Evolutionary conservation across 129 eudicot species (phyloP), one percentile per base, ranked within the genome.

Genomic region (Flaveria robusta): DNA sequence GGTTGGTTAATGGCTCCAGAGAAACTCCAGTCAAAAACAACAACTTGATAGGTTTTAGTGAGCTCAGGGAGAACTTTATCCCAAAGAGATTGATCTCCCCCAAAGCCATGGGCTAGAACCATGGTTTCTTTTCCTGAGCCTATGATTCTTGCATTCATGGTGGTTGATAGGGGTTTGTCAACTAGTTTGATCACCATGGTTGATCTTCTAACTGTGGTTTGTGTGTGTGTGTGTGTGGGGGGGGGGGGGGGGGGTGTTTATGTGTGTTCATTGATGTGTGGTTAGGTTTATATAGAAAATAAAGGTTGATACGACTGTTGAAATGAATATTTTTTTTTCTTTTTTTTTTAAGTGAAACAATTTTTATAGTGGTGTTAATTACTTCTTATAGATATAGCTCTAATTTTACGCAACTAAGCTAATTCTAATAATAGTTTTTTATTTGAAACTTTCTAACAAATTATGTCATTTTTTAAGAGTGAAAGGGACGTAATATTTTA

Each of bases 1-100:
- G 85, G 89, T 27, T 87, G 90, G 68, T 84, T 85, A 62, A 78
- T 74, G 31, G 92, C 87, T 27, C 98, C 96, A 1, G 96, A 88
- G 59, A 93, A 93, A 39, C 88, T 63, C 98, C 98, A 93, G 59
- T 93, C 98, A 58, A 93, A 90, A 63, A 86, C 68, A 13, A 93
- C 65, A 52, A 93, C 83, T 46, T 77, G 82, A 87, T 85, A 70
- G 16, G n/a, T 58, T 18, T 84, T 76, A 37, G 83, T 42, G 46
- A 74, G 74, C 19, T 78, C 20, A 16, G 91, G 90, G 22, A 82
- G 29, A 45, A 93, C 58, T 45, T 88, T 88, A 75, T 88, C 96
- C 98, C 98, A 93, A 71, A 88, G 51, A 70, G 97, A 85, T 66
- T 93, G 96, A 68, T 93, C 96, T 50, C 87, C 87, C 8, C 98